These are phyloP conservation scores for Boletales sp. DNA, from an alignment of 768 basidiomycete species.

Conservation along the genomic window DNA sequence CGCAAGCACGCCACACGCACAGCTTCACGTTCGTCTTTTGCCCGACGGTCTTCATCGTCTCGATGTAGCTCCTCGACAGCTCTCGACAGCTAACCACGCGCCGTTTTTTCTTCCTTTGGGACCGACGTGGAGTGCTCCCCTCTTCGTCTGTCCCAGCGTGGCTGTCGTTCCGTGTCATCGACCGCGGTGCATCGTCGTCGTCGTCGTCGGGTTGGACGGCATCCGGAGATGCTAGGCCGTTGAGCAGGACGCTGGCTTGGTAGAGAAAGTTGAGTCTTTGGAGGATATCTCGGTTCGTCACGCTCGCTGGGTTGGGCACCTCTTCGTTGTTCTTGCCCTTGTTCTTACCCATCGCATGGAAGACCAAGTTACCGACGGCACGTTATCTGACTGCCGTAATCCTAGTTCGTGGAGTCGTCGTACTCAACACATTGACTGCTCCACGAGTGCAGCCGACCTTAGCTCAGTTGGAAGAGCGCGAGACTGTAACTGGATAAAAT, in stretches of 20 bases:
- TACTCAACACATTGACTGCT: no score
- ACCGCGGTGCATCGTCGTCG: background rate
- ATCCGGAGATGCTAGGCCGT: constrained; percentile 29
- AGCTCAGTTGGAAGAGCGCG: constrained; percentile 50
- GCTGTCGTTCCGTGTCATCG: background rate
- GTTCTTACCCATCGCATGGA: constrained; percentile 50
- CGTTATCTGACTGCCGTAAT: no score
- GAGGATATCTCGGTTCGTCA: constrained; percentile 69
- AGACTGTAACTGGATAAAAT: constrained; percentile 34
- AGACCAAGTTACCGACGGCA: background rate
- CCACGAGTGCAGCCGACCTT: constrained; percentile 11
- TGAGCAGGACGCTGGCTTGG: constrained; percentile 70
- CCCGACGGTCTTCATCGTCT: constrained; percentile 66
- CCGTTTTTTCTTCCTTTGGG: constrained; percentile 20
- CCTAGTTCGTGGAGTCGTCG: no score
- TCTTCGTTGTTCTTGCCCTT: constrained; percentile 59
- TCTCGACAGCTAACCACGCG: constrained; percentile 40
- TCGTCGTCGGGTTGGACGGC: background rate
- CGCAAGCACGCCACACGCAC: constrained; percentile 37
- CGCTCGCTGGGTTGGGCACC: constrained; percentile 51
- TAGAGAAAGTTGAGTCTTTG: constrained; percentile 86
- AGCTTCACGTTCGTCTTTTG: constrained; percentile 76
- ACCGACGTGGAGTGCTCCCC: background rate
- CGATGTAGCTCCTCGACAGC: constrained; percentile 61
- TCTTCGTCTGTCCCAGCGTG: background rate